Evolutionary conservation across 495 filamentous ascomycete genomes (phyloP), one percentile per base, ranked within the genome.

Genomic region (Corynascus novoguineensis): DNA sequence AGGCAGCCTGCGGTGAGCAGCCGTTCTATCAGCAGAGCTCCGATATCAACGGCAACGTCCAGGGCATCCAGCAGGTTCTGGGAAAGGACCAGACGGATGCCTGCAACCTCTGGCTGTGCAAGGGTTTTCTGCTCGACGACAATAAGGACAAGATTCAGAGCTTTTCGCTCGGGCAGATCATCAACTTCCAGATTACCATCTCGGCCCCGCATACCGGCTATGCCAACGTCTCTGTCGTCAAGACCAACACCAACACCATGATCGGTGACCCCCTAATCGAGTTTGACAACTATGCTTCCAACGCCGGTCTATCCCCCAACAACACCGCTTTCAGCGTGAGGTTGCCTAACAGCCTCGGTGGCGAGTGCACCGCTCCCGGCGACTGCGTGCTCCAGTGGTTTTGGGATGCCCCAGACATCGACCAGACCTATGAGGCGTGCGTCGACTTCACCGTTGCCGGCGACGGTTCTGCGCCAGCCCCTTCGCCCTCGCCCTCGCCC

Each of bases 171-270:
- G 84, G 85, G 40, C 71, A 88, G 68, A 73, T 65, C 17, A 73
- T 89, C 62, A 66, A 75, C 62, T 74, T 87, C 52, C 71, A 68
- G 10, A 55, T 58, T 19, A 75, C 81, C 45, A 57, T 67, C 4
- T 51, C 64, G 8, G 84, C 83, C 45, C 83, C 83, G 0, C 85
- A 88, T 70, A 80, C 74, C n/a, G 85, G 84, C 58, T 71, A 75
- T 38, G 83, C 82, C 59, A 88, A 87, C 67, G 82, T 88, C 37
- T 85, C 82, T 27, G 77, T 89, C 60, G 81, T 87, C 47, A 73
- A 83, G 40, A 83, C 81, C 1, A 70, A 76, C 55, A 78, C 78
- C 59, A 81, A 86, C 69, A 67, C 71, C 6, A 71, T 87, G 59
- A 75, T 87, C 47, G 74, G 73, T 3, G 35, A 65, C 5, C 73